Conservation (phyloP, 2,329 filamentous ascomycete species). For the Albophoma yamanashiensis region DNA sequence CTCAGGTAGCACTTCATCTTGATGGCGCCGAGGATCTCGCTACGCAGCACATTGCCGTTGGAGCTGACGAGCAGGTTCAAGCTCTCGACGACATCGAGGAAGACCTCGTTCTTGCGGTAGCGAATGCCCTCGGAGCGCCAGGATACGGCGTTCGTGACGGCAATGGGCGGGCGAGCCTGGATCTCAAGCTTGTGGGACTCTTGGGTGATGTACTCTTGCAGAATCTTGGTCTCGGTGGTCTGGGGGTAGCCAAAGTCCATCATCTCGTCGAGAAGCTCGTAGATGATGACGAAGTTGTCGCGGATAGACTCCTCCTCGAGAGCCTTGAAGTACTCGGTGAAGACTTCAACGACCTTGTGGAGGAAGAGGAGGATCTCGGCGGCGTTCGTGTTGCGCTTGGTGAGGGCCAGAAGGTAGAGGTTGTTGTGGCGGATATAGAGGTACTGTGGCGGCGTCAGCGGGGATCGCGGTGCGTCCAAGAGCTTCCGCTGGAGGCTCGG, state of each 20-base stretch:
- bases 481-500: neutral
- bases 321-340: constrained; percentile 99
- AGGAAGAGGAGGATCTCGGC: constrained; percentile 97
- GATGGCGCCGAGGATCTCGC: constrained; percentile 90
- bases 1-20: constrained; percentile 99
- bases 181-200: constrained; percentile 98
- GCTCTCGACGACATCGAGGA: constrained; percentile 93
- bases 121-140: constrained; percentile 97
- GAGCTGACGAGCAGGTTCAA: constrained; percentile 91
- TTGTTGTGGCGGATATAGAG: constrained; percentile 99
- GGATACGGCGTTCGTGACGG: constrained; percentile 94
- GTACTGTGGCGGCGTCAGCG: constrained; percentile 47
- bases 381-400: constrained; percentile 97
- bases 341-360: constrained; percentile 96
- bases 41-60: constrained; percentile 89
- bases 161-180: constrained; percentile 90
- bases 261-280: constrained; percentile 98
- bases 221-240: constrained; percentile 95
- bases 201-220: constrained; percentile 98
- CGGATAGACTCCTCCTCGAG: constrained; percentile 97
- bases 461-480: neutral
- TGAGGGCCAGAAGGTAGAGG: constrained; percentile 93
- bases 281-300: constrained; percentile 99
- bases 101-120: constrained; percentile 99
- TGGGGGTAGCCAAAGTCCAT: constrained; percentile 99